These are phyloP conservation scores for Cinnamomum micranthum DNA, from an alignment of 164 flowering plant species.

Conservation along the genomic window DNA sequence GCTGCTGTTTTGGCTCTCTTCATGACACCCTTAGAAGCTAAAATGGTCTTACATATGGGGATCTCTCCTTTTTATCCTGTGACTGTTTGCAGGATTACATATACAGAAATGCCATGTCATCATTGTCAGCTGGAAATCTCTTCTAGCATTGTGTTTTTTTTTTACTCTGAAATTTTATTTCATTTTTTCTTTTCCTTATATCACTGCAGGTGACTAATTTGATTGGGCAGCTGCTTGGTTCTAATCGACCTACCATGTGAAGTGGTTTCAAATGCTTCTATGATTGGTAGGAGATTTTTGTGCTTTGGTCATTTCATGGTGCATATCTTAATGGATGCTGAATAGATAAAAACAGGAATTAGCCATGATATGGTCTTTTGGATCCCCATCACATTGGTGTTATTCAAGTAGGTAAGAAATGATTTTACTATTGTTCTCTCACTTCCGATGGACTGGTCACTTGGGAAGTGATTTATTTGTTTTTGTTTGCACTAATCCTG, in stretches of 20 bases:
- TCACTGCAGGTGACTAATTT: constrained; percentile 61
- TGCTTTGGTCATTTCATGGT: not conserved
- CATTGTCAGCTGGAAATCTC: too few relatives aligned
- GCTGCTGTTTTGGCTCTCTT: too few relatives aligned
- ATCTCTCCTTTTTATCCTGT: too few relatives aligned
- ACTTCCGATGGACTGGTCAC: not conserved
- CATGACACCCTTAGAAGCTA: too few relatives aligned
- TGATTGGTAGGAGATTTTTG: not conserved
- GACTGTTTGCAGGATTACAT: too few relatives aligned
- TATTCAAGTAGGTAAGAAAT: not conserved
- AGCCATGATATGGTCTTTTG: not conserved
- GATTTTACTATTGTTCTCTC: not conserved
- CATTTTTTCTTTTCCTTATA: not conserved
- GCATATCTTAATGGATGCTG: not conserved
- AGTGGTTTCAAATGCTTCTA: not conserved
- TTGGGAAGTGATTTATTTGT: too few relatives aligned
- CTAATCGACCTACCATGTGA: constrained; percentile 64
- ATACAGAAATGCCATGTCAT: too few relatives aligned
- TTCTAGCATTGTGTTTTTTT: too few relatives aligned
- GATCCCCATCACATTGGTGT: not conserved
- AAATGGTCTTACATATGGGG: too few relatives aligned
- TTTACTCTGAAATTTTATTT: too few relatives aligned
- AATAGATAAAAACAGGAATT: not conserved
- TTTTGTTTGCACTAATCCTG: too few relatives aligned
- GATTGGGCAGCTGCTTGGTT: constrained; percentile 69